Base-by-base conservation (phyloP, 768 basidiomycete genomes). In the Termitomyces heimii region DNA sequence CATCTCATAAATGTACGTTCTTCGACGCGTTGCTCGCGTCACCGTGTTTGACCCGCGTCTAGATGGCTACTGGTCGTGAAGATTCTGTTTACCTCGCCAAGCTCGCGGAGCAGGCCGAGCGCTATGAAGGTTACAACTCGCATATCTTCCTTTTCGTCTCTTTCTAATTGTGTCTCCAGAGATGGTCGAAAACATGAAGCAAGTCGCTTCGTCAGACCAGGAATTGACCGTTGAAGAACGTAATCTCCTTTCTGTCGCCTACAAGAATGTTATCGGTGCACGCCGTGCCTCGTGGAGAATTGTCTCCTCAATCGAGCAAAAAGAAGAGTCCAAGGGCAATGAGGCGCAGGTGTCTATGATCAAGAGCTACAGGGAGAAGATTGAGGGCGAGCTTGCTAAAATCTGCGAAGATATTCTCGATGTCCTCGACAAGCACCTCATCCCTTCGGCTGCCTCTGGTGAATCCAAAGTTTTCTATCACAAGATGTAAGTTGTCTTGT, bases 171-270 rank as follows among this genome's bases (percentile, higher is more conserved):
- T 59, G 34, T 52, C 43, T 49, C 28, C 73, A 87, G 92, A 97
- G 76, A 97, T 97, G 95, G 95, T 97, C 65, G 92, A 94, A 77
- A 96, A 95, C 84, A 98, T 98, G 95, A 98, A 98, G 86, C 86
- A 85, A 61, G 95, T 98, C 64, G 95, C 95, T 57, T 94, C 93
- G 32, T 94, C 94, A 59, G 94, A 96, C 83, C 91, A 95, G 75
- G 95, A 98, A 69, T 89, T 98, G 69, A 96, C 94, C 59, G 94
- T 98, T 45, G 95, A 98, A 78, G 95, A 98, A 77, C 94, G 95
- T 61, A 98, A 98, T 74, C 86, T 98, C 54, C 84, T 98, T 57
- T 97, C 94, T 12, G 95, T 98, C 58, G 95, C 95, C 18, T 98
- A 97, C 83, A 98, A 98, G 89, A 98, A 98, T 75, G 94, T 97